phyloP scores from a whole-genome alignment of 1,284 basidiomycete genomes.

The Fomitopsis pinicola region DNA sequence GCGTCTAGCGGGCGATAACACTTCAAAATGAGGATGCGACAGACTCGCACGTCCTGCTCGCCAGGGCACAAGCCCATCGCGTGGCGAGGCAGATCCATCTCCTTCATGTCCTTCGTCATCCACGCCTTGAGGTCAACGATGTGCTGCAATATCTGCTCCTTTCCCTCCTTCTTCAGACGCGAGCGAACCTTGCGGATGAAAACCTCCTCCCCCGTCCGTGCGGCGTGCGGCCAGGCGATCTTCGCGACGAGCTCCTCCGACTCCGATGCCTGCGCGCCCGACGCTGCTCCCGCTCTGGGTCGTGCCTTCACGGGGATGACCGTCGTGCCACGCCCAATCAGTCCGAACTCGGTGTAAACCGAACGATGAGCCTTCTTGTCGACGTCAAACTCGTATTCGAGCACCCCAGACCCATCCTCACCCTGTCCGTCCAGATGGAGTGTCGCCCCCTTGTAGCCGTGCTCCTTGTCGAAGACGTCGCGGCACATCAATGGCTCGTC shows the following conservation, averaged over 20 bases:
- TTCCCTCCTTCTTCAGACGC: background rate
- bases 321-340: conserved; percentile 3
- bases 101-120: background rate
- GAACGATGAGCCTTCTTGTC: too few species aligned
- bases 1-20: background rate
- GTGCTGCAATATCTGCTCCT: background rate
- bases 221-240: background rate
- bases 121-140: background rate
- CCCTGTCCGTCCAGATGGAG: background rate
- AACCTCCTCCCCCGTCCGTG: background rate
- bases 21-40: background rate
- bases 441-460: background rate
- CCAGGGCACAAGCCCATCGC: background rate
- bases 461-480: background rate
- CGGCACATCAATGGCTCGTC: background rate
- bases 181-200: background rate
- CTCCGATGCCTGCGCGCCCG: too few species aligned
- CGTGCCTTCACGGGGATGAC: conserved; percentile 3
- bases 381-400: too few species aligned
- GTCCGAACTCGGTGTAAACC: background rate
- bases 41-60: background rate
- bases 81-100: background rate
- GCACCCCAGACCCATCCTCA: too few species aligned
- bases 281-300: too few species aligned
- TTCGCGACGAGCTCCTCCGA: background rate